phyloP scores from a whole-genome alignment of 1,284 basidiomycete species.

The Sutorius eximius region DNA sequence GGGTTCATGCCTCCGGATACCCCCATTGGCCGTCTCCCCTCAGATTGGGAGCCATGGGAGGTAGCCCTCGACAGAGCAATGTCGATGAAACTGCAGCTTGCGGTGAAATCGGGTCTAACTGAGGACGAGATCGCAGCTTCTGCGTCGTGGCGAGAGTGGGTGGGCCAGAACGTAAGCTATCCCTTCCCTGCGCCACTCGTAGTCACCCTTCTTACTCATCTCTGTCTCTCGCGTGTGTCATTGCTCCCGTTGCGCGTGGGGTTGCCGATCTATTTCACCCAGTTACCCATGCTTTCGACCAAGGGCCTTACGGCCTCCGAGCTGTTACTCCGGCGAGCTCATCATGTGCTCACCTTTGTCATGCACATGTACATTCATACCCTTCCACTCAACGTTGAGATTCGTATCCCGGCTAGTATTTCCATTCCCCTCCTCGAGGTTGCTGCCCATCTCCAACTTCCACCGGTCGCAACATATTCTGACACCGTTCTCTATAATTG shows the following conservation, averaged over 20 bases:
- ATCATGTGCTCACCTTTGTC: slow-evolving; percentile 83
- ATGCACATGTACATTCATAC: slow-evolving; percentile 90
- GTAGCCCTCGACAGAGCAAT: slow-evolving; percentile 52
- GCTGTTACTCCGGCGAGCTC: slow-evolving; percentile 74
- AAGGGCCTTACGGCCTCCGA: slow-evolving; percentile 54
- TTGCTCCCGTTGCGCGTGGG: neutral
- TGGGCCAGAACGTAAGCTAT: slow-evolving; percentile 56
- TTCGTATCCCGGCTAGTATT: slow-evolving; percentile 70
- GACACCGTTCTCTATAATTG: slow-evolving; percentile 96
- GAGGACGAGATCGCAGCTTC: slow-evolving; percentile 47
- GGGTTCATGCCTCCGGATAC: slow-evolving; percentile 89
- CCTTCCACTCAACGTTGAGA: slow-evolving; percentile 51
- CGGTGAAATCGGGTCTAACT: slow-evolving; percentile 46
- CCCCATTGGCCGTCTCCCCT: slow-evolving; percentile 65
- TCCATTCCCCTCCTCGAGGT: slow-evolving; percentile 81
- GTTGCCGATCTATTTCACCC: neutral
- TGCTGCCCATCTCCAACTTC: slow-evolving; percentile 75
- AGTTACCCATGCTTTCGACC: slow-evolving; percentile 40
- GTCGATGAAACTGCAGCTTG: slow-evolving; percentile 53
- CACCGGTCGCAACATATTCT: slow-evolving; percentile 91
- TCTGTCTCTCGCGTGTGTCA: neutral
- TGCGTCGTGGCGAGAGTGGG: slow-evolving; percentile 60
- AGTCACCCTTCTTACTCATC: neutral
- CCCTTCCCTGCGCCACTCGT: neutral
- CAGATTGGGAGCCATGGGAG: slow-evolving; percentile 75